phyloP scores from a whole-genome alignment of 768 basidiomycete species.

The Tylopilus sp. region DNA sequence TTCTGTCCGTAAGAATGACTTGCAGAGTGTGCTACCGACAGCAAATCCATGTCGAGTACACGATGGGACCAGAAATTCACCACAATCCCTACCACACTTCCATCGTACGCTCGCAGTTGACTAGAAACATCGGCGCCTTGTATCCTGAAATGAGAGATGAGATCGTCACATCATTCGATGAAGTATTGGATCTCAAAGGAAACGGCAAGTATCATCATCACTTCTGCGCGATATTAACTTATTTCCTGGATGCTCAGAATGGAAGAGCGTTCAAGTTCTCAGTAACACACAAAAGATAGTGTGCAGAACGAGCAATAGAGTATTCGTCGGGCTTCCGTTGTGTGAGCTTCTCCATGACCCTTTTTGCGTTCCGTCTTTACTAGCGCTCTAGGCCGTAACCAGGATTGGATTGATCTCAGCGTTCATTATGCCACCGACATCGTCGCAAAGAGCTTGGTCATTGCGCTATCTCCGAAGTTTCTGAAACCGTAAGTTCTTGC shows the following conservation, averaged over 20 bases:
- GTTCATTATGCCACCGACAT: constrained; percentile 32
- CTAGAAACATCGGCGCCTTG: constrained; percentile 36
- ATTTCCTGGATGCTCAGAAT: constrained; percentile 29
- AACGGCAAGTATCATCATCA: constrained; percentile 11
- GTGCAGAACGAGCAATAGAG: constrained; percentile 40
- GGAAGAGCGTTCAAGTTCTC: constrained; percentile 32
- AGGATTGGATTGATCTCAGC: constrained; percentile 34
- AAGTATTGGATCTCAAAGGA: constrained; percentile 29
- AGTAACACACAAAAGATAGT: constrained; percentile 33
- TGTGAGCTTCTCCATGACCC: constrained; percentile 34
- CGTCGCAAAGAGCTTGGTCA: not conserved
- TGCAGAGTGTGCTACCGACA: constrained; percentile 13
- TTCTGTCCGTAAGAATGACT: not conserved
- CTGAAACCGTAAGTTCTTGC: not conserved
- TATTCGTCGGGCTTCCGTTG: constrained; percentile 47
- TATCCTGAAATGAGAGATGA: constrained; percentile 46
- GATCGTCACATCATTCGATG: constrained; percentile 37
- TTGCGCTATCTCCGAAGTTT: not conserved
- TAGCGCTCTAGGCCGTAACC: constrained; percentile 31
- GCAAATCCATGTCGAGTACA: constrained; percentile 37
- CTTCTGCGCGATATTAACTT: not conserved
- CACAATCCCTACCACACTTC: constrained; percentile 31
- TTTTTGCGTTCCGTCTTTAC: too few species aligned
- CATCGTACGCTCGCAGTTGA: constrained; percentile 22
- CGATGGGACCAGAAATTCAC: constrained; percentile 33